phyloP scores from a whole-genome alignment of 495 filamentous ascomycete genomes.

The Penicillium macrosclerotiorum region DNA sequence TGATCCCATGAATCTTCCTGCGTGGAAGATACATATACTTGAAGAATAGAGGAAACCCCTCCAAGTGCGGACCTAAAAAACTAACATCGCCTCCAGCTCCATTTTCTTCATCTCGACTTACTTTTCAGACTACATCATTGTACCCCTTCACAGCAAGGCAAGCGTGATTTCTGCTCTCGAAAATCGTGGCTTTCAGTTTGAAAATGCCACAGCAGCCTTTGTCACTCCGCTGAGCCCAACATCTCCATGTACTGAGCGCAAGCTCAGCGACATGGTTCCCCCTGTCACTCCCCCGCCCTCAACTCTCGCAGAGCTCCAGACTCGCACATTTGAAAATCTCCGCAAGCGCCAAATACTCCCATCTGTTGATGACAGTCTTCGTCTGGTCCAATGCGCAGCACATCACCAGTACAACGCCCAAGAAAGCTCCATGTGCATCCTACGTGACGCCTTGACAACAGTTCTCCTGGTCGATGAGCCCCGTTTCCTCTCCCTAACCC shows the following conservation, averaged over 20 bases:
- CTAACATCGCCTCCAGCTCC: conserved; percentile 47
- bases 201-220: conserved; percentile 67
- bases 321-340: conserved; percentile 74
- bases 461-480: conserved; percentile 64
- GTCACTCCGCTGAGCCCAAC: conserved; percentile 43
- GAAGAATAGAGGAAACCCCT: too few relatives aligned
- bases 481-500: conserved; percentile 79
- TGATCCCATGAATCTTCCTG: neutral
- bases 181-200: conserved; percentile 79
- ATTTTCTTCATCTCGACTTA: conserved; percentile 99
- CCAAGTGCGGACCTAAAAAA: neutral
- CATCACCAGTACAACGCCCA: conserved; percentile 49
- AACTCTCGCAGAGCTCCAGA: conserved; percentile 74
- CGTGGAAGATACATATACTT: neutral
- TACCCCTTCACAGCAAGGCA: conserved; percentile 68
- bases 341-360: conserved; percentile 72
- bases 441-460: conserved; percentile 42
- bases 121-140: conserved; percentile 94
- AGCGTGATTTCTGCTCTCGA: conserved; percentile 76
- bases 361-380: conserved; percentile 62
- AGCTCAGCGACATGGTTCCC: conserved; percentile 34
- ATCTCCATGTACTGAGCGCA: conserved; percentile 27
- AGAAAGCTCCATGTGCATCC: conserved; percentile 44
- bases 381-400: conserved; percentile 82
- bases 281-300: conserved; percentile 76